Percentiles rank a stretch among this genome's conserved stretches.
Evolutionary conservation across 2,329 filamentous ascomycete genomes (phyloP).

Genomic region (Metarhizium brunneum): DNA sequence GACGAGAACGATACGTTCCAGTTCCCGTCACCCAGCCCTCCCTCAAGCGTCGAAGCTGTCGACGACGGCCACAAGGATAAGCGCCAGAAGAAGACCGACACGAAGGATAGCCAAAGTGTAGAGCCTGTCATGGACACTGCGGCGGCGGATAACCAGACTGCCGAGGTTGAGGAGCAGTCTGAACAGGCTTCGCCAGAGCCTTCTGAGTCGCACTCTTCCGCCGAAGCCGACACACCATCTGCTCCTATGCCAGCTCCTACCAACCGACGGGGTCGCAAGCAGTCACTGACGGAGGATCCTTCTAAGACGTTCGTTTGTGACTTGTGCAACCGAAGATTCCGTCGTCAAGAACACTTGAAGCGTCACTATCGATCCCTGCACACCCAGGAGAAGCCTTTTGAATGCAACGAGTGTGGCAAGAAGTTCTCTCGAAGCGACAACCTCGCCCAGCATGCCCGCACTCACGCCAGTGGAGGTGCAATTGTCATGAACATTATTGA

Average conservation of each 20-base stretch:
- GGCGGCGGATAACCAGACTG: constrained; percentile 23
- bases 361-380: constrained; percentile 97
- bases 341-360: constrained; percentile 96
- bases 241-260: constrained; percentile 45
- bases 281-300: constrained; percentile 93
- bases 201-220: constrained; percentile 28
- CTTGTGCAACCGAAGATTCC: constrained; percentile 92
- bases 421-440: constrained; percentile 98
- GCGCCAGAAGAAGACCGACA: constrained; percentile 43
- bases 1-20: constrained; percentile 57
- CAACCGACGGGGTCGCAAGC: constrained; percentile 93
- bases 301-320: constrained; percentile 98
- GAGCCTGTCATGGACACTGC: constrained; percentile 34
- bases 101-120: constrained; percentile 30
- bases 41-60: constrained; percentile 23
- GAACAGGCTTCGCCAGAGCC: constrained; percentile 26
- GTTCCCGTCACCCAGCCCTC: constrained; percentile 52
- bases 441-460: constrained; percentile 89
- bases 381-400: constrained; percentile 97
- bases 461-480: constrained; percentile 72
- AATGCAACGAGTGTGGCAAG: constrained; percentile 96
- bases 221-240: constrained; percentile 31
- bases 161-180: constrained; percentile 25
- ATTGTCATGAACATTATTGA: constrained; percentile 87
- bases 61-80: constrained; percentile 45